phyloP scores from a whole-genome alignment of 345 rosid species.

The Pistacia integerrima region DNA sequence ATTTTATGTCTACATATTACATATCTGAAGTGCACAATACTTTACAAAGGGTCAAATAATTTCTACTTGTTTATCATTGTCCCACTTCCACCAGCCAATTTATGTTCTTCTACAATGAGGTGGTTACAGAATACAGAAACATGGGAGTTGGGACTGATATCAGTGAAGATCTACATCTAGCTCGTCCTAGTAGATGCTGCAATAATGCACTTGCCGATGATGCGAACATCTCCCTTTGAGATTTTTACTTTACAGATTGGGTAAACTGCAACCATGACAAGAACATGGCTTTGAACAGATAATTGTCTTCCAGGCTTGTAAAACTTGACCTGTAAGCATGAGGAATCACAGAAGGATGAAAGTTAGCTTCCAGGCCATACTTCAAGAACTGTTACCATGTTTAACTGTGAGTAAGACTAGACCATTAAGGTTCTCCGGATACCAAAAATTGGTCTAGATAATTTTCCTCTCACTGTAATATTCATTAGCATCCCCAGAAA shows the following conservation, averaged over 20 bases:
- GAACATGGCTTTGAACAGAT: too few species aligned
- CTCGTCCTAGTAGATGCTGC: not conserved
- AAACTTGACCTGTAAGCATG: not conserved
- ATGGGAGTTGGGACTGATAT: not conserved
- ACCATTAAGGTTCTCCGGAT: slow-evolving; percentile 21
- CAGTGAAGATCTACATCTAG: not conserved
- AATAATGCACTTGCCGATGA: not conserved
- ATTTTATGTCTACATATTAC: too few species aligned
- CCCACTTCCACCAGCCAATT: not conserved
- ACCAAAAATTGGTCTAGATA: not conserved
- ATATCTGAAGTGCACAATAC: too few species aligned
- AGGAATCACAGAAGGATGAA: slow-evolving; percentile 4
- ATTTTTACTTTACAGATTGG: too few species aligned
- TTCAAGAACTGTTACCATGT: not conserved
- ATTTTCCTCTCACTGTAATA: not conserved
- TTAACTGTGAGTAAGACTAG: too few species aligned
- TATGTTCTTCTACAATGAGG: not conserved
- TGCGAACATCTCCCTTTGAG: not conserved
- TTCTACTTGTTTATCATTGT: not conserved
- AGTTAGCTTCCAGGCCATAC: not conserved
- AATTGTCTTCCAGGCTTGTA: too few species aligned
- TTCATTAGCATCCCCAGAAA: not conserved
- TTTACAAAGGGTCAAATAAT: too few species aligned
- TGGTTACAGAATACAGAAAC: not conserved
- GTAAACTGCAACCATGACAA: too few species aligned